Base-by-base conservation (phyloP, 345 rosid genomes). In the Camelina hispida region DNA sequence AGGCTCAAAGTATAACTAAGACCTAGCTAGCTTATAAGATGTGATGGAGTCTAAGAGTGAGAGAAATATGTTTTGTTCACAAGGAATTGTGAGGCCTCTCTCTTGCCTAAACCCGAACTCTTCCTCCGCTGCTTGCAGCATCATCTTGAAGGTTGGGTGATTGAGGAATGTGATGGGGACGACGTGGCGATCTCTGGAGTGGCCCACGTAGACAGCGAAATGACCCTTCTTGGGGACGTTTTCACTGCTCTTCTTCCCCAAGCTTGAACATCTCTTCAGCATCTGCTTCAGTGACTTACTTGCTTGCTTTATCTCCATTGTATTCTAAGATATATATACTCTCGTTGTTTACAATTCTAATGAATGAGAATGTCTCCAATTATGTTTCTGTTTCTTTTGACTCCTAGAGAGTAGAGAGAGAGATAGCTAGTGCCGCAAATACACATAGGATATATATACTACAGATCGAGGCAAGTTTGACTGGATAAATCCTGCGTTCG, bases 31-130 rank as follows among this genome's bases (percentile, higher is more conserved):
- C 7, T 71, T 50, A 14, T 37, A 50, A 72, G 42, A 62, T 62
- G 38, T 62, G 53, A 72, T 72, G 53, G 52, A n/a, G 20, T 28
- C 76, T 32, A 72, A 13, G 62, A 52, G 40, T 62, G 68, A 62
- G 14, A 61, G 69, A 53, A 72, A 72, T 7, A 30, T 20, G 32
- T 40, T 52, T 51, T 72, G 61, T 42, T 72, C 62, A 40, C 53
- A 72, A 37, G 76, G 76, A 13, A 72, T 62, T 15, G 69, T 62
- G 62, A 72, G 59, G 7, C 76, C 62, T 50, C 68, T 52, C 61
- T 62, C 52, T n/a, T 72, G 76, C 16, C 62, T 52, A 42, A 72
- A 62, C 38, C 69, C 76, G 9, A 72, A 72, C 62, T 62, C 69
- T 72, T 72, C 60, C 69, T 62, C 69, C 5, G 76, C 69, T 62